A percentile compares a stretch with the other conserved stretches of the same genome.
phyloP scores from a whole-genome alignment of 163 green algal genomes.

The Chlorella variabilis region DNA sequence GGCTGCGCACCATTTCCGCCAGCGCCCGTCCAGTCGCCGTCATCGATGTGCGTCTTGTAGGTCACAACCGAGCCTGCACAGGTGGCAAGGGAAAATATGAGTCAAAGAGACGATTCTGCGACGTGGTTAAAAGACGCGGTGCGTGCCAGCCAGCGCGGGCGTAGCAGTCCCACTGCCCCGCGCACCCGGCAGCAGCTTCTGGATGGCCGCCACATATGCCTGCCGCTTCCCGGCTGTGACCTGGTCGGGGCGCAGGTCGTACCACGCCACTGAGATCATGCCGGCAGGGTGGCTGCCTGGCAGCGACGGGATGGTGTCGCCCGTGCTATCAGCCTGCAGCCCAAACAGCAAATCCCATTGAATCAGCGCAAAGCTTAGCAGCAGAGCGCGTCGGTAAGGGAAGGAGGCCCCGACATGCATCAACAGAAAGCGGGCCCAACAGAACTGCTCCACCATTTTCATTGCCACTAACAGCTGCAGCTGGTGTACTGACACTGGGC shows the following conservation, averaged over 20 bases:
- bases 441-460: too few relatives aligned
- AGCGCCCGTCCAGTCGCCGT: constrained; percentile 8
- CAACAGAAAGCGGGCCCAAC: too few relatives aligned
- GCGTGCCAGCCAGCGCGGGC: too few relatives aligned
- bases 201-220: background rate
- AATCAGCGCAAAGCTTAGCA: background rate
- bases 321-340: constrained; percentile 3
- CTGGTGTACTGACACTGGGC: too few relatives aligned
- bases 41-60: constrained; percentile 8
- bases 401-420: too few relatives aligned
- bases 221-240: background rate
- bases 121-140: too few relatives aligned
- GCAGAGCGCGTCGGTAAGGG: too few relatives aligned
- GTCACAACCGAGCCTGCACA: background rate
- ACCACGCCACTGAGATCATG: constrained; percentile 18
- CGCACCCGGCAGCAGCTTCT: constrained; percentile 18
- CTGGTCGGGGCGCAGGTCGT: background rate
- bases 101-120: too few relatives aligned
- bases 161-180: too few relatives aligned
- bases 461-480: too few relatives aligned
- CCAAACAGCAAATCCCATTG: too few relatives aligned
- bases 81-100: too few relatives aligned
- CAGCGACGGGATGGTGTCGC: background rate
- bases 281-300: background rate
- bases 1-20: background rate